Percentiles rank a stretch among this genome's conserved stretches.
These are phyloP conservation scores for Aspergillus pseudoviridinutans DNA, from an alignment of 2,329 filamentous ascomycete species.

Conservation along the genomic window DNA sequence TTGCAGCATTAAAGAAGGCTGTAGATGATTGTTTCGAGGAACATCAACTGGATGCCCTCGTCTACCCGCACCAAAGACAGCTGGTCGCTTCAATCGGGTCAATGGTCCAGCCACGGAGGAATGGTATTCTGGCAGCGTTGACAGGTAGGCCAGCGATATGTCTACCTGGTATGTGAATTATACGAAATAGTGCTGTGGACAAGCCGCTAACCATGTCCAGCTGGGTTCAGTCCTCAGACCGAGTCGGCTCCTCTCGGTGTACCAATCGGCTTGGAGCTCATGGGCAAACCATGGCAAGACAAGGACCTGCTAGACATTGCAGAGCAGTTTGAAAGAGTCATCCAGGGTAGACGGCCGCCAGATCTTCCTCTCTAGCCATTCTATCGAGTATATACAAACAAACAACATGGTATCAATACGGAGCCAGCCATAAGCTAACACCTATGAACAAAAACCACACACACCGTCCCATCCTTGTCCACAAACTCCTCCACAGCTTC, in stretches of 20 bases:
- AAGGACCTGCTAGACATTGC: slow-evolving; percentile 52
- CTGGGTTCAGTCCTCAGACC: slow-evolving; percentile 48
- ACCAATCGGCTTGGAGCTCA: slow-evolving; percentile 62
- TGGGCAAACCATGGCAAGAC: slow-evolving; percentile 56
- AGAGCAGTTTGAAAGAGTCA: slow-evolving; percentile 46
- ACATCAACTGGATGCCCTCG: slow-evolving; percentile 53
- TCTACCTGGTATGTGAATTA: slow-evolving; percentile 27
- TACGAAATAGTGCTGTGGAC: background rate
- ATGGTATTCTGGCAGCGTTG: slow-evolving; percentile 53
- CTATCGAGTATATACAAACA: background rate
- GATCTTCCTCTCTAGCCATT: slow-evolving; percentile 23
- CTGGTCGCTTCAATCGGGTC: slow-evolving; percentile 58
- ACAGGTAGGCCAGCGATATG: slow-evolving; percentile 52
- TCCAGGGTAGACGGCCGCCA: slow-evolving; percentile 47
- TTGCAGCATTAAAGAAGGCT: slow-evolving; percentile 50
- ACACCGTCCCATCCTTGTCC: slow-evolving; percentile 6
- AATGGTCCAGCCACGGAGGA: slow-evolving; percentile 56
- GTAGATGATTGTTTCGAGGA: slow-evolving; percentile 49
- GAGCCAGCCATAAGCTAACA: background rate
- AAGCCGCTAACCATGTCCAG: slow-evolving; percentile 20
- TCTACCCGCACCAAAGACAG: slow-evolving; percentile 64
- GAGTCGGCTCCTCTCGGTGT: slow-evolving; percentile 53
- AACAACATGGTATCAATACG: background rate
- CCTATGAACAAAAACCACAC: slow-evolving; percentile 1
- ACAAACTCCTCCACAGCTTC: slow-evolving; percentile 2